phyloP scores from a whole-genome alignment of 371 early-diverging fungal genomes.

The Fennellomyces sp. region DNA sequence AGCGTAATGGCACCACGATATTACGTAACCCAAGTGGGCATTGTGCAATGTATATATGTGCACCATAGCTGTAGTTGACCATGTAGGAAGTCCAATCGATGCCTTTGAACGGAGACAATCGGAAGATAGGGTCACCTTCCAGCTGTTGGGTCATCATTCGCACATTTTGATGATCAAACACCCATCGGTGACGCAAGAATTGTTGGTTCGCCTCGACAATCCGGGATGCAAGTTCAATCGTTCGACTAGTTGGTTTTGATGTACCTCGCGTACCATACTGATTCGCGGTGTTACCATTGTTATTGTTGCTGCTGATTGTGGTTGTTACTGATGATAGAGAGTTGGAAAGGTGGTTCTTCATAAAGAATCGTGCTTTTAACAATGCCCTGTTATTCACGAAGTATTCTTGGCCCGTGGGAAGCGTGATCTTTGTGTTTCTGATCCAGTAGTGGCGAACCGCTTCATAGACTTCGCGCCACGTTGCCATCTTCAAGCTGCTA shows the following conservation, averaged over 20 bases:
- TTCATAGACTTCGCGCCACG: constrained; percentile 40
- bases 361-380: constrained; percentile 42
- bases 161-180: constrained; percentile 42
- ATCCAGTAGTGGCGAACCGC: constrained; percentile 45
- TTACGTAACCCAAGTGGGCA: constrained; percentile 32
- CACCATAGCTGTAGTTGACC: constrained; percentile 45
- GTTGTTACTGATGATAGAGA: constrained; percentile 34
- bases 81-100: constrained; percentile 47
- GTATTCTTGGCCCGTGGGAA: constrained; percentile 39
- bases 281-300: constrained; percentile 4
- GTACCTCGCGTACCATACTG: background rate
- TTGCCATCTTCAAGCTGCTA: constrained; percentile 18
- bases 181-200: constrained; percentile 40
- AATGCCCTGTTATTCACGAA: constrained; percentile 41
- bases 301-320: constrained; percentile 18
- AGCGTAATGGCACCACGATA: constrained; percentile 34
- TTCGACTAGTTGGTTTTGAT: constrained; percentile 21
- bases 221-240: constrained; percentile 35
- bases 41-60: constrained; percentile 41
- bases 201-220: constrained; percentile 39
- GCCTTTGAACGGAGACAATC: constrained; percentile 13
- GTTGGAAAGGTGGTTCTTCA: constrained; percentile 41
- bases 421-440: constrained; percentile 30
- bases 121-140: constrained; percentile 25
- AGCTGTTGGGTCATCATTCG: constrained; percentile 20